These are phyloP conservation scores for Stagonosporopsis chrysanthemi DNA, from an alignment of 2,329 filamentous ascomycete genomes.

Conservation along the genomic window DNA sequence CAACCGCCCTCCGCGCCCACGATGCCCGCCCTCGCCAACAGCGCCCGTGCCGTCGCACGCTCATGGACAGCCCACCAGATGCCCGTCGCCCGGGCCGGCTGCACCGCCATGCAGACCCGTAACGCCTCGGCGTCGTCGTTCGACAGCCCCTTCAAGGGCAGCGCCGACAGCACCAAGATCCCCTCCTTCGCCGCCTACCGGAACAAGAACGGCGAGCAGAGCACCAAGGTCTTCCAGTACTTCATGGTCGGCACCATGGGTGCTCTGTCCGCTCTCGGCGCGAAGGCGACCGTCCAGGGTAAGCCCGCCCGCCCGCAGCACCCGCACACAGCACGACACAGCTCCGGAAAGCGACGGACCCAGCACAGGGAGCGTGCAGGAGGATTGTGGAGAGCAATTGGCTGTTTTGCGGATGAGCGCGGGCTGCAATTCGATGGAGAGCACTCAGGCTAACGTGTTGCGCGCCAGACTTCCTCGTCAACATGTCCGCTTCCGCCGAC, in stretches of 20 bases:
- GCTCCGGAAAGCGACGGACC: slow-evolving; percentile 17
- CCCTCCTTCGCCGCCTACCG: slow-evolving; percentile 91
- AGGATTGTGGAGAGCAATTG: slow-evolving; percentile 37
- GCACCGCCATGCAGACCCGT: slow-evolving; percentile 56
- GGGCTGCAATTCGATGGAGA: slow-evolving; percentile 34
- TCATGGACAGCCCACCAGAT: slow-evolving; percentile 56
- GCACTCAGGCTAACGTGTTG: slow-evolving; percentile 37
- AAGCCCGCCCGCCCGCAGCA: slow-evolving; percentile 49
- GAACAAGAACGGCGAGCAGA: slow-evolving; percentile 69
- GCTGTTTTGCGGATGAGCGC: slow-evolving; percentile 40
- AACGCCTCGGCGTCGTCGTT: slow-evolving; percentile 55
- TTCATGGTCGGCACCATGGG: slow-evolving; percentile 99
- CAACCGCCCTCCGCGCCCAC: slow-evolving; percentile 44
- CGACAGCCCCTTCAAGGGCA: slow-evolving; percentile 64
- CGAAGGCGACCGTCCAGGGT: slow-evolving; percentile 99
- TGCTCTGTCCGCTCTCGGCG: slow-evolving; percentile 87
- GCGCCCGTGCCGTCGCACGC: slow-evolving; percentile 56
- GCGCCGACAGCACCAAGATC: slow-evolving; percentile 68
- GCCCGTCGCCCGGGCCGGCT: slow-evolving; percentile 55
- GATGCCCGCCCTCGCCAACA: slow-evolving; percentile 60
- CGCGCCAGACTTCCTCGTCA: slow-evolving; percentile 91
- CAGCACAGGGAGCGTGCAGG: neutral
- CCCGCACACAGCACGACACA: slow-evolving; percentile 17
- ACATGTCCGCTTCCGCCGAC: slow-evolving; percentile 99
- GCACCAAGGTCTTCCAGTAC: slow-evolving; percentile 92